These are phyloP conservation scores for Boletellus emodensis DNA, from an alignment of 768 basidiomycete genomes.

Conservation along the genomic window DNA sequence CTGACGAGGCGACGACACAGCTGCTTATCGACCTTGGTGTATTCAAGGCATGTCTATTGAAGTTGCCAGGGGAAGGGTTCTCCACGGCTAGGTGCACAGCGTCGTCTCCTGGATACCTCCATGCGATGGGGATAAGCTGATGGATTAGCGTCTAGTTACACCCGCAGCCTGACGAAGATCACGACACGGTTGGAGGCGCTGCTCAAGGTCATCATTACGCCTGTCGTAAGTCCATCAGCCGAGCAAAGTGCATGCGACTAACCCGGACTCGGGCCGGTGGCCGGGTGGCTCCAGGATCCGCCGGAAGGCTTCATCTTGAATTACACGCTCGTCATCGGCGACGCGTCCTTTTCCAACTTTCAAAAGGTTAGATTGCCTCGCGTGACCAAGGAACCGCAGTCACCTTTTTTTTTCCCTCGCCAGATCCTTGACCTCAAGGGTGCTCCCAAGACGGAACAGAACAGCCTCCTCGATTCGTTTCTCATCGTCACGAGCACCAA, in stretches of 20 bases:
- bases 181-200: constrained; percentile 84
- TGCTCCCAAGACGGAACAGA: constrained; percentile 80
- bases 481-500: constrained; percentile 91
- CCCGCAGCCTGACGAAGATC: constrained; percentile 74
- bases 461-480: constrained; percentile 87
- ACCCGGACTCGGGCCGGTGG: not conserved
- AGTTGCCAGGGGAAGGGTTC: constrained; percentile 73
- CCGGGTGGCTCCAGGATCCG: constrained; percentile 61
- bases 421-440: constrained; percentile 97
- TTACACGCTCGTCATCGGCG: constrained; percentile 91
- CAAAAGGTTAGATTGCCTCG: constrained; percentile 71
- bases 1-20: constrained; percentile 34
- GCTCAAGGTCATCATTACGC: constrained; percentile 93
- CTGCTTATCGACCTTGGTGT: constrained; percentile 88
- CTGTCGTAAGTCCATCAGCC: constrained; percentile 55
- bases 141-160: constrained; percentile 53
- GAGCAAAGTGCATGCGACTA: not conserved
- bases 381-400: constrained; percentile 8
- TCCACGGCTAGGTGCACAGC: constrained; percentile 49
- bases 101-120: not conserved
- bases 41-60: constrained; percentile 76
- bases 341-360: constrained; percentile 95
- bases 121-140: constrained; percentile 8
- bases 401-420: not conserved
- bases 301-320: constrained; percentile 93